Base-by-base conservation (phyloP, 1,139 yeast genomes). In the Zygosaccharomyces pseudobailii region DNA sequence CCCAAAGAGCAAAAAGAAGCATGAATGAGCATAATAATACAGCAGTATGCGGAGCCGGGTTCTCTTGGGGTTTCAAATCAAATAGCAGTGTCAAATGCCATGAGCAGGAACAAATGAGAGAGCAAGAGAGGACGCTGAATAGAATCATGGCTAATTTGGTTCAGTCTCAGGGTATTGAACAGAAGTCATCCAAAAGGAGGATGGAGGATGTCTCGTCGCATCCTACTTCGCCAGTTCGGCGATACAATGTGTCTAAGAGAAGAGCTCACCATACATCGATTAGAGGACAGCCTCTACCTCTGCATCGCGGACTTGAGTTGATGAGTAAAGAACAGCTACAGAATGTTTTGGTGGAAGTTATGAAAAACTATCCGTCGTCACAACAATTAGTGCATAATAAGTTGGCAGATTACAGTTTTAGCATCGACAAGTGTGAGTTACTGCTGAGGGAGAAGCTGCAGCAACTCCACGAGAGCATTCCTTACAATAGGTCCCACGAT, bases 271-370 rank as follows among this genome's bases (percentile, higher is more conserved):
- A 50, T 9, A 44, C 52, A n/a, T 46, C 49, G n/a, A 60, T 64
- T 24, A 59, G 55, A 43, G 65, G 68, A 5, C 68, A 63, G 45
- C 52, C 62, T 1, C 46, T 65, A 37, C 68, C 68, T 4, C 42
- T 63, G 19, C 50, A 56, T 13, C 51, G 68, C 34, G 59, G 63
- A 25, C 40, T 65, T 23, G 67, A 65, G 48, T 46, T 63, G 38
- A 54, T 65, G 65, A 57, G 55, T 40, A 58, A 58, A 36, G 56
- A 56, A 13, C 61, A 58, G 48, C 36, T 65, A 42, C 58, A 56
- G 27, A 42, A 53, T 21, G 48, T 63, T 17, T 44, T 65, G 28
- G 31, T 60, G 43, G 59, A 57, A 31, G 45, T 63, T 28, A 47
- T 62, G 41, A 52, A 56, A 31, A 43, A 48, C 25, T 56, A 63